Evolutionary conservation across 148 eudicot genomes (phyloP).

Genomic region (Chenopodium suecicum): DNA sequence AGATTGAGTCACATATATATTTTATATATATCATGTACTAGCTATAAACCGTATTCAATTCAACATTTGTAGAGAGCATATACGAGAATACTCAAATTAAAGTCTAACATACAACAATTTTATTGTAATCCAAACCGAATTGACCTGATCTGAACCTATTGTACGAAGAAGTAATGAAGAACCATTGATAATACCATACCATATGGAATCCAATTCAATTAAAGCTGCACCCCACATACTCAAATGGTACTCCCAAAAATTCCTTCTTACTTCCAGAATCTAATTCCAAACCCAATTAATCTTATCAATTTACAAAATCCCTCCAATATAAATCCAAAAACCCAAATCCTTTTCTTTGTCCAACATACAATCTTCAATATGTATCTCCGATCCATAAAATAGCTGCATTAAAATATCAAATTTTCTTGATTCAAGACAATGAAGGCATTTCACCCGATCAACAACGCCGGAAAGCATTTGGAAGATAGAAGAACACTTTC

Average conservation of each 20-base stretch:
- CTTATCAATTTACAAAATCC: no score
- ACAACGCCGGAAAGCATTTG: conserved; percentile 1
- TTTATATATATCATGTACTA: no score
- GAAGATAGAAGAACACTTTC: conserved; percentile 4
- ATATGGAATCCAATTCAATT: not conserved
- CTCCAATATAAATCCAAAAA: not conserved
- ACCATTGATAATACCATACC: not conserved
- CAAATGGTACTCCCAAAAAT: no score
- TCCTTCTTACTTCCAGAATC: not conserved
- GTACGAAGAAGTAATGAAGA: no score
- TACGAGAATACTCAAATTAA: no score
- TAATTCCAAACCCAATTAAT: not conserved
- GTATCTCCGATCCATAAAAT: not conserved
- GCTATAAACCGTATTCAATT: no score
- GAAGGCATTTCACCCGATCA: conserved; percentile 7
- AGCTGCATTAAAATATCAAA: not conserved
- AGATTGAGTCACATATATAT: no score
- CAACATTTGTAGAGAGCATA: no score
- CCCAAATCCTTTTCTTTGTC: not conserved
- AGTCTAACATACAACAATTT: no score
- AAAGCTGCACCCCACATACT: not conserved
- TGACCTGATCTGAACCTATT: no score
- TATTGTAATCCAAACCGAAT: no score
- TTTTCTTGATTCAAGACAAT: conserved; percentile 8
- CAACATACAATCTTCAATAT: not conserved